phyloP scores from a whole-genome alignment of 306 rosid species.

The Acacia melanoxylon region DNA sequence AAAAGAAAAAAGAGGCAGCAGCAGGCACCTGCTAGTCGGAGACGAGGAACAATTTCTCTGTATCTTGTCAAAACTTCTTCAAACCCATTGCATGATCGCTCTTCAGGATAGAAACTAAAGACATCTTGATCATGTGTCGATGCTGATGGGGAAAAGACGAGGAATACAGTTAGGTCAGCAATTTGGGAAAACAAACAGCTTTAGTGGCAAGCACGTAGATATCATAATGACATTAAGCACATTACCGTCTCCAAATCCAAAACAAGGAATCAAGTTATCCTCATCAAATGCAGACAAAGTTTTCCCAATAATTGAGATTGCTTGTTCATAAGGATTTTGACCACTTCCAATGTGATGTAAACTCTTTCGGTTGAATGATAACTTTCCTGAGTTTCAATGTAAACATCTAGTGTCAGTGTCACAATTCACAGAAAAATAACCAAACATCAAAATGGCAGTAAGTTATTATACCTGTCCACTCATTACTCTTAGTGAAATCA shows the following conservation, averaged over 20 bases:
- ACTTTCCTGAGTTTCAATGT: constrained; percentile 52
- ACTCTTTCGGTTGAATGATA: constrained; percentile 77
- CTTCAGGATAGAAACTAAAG: constrained; percentile 67
- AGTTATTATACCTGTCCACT: constrained; percentile 78
- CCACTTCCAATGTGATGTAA: constrained; percentile 75
- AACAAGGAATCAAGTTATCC: constrained; percentile 90
- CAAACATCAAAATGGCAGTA: constrained; percentile 29
- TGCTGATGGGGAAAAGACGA: constrained; percentile 37
- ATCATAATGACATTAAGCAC: neutral
- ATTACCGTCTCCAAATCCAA: constrained; percentile 93
- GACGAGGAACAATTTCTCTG: constrained; percentile 71
- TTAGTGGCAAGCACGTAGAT: constrained; percentile 7
- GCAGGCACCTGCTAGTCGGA: constrained; percentile 71
- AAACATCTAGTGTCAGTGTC: constrained; percentile 22
- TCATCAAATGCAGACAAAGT: constrained; percentile 74
- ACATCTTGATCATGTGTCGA: constrained; percentile 84
- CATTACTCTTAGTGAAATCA: constrained; percentile 95
- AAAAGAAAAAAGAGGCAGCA: neutral
- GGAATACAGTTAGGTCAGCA: constrained; percentile 16
- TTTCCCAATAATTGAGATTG: constrained; percentile 84
- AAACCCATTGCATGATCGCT: constrained; percentile 65
- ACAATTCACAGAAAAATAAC: constrained; percentile 8
- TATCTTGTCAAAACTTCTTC: constrained; percentile 74
- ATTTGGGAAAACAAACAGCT: constrained; percentile 20
- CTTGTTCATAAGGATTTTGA: constrained; percentile 80